Percentiles rank a stretch among this genome's conserved stretches.
phyloP scores from a whole-genome alignment of 2,329 filamentous ascomycete species.

The Claviceps quebecensis region DNA sequence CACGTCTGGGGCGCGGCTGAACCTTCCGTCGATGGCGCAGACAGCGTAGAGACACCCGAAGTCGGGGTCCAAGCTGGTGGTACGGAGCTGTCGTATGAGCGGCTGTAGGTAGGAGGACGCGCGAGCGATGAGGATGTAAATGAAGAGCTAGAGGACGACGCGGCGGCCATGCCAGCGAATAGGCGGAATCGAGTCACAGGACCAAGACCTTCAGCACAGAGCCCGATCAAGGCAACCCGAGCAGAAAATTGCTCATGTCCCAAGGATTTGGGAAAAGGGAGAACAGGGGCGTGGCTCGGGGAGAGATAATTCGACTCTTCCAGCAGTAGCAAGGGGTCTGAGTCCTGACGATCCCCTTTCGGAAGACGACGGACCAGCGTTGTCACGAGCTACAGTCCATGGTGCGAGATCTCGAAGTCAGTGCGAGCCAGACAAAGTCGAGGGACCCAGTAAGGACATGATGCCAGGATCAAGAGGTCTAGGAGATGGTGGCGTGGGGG shows the following conservation, averaged over 20 bases:
- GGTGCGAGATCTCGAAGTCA: background rate
- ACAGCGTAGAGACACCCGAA: conserved; percentile 29
- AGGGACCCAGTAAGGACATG: too few species aligned
- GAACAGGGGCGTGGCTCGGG: background rate
- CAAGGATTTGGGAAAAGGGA: background rate
- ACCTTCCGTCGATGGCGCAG: conserved; percentile 25
- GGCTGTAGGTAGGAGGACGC: conserved; percentile 26
- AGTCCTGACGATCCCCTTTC: background rate
- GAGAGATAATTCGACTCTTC: background rate
- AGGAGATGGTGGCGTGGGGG: background rate
- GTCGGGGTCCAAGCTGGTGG: conserved; percentile 33
- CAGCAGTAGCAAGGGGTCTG: background rate
- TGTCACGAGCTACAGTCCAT: background rate
- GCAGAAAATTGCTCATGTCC: conserved; percentile 2
- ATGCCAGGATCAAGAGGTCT: background rate
- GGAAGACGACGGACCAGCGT: conserved; percentile 1
- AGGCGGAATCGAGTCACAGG: background rate
- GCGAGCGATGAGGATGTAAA: conserved; percentile 32
- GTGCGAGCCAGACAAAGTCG: background rate
- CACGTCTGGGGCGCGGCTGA: conserved; percentile 22
- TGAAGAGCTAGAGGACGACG: conserved; percentile 34
- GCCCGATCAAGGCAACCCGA: background rate
- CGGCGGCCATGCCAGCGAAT: conserved; percentile 20
- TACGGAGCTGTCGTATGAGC: conserved; percentile 27
- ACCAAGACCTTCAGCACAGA: background rate